phyloP scores from a whole-genome alignment of 108 stramenopile species.

The Cyclotella kingstonii region DNA sequence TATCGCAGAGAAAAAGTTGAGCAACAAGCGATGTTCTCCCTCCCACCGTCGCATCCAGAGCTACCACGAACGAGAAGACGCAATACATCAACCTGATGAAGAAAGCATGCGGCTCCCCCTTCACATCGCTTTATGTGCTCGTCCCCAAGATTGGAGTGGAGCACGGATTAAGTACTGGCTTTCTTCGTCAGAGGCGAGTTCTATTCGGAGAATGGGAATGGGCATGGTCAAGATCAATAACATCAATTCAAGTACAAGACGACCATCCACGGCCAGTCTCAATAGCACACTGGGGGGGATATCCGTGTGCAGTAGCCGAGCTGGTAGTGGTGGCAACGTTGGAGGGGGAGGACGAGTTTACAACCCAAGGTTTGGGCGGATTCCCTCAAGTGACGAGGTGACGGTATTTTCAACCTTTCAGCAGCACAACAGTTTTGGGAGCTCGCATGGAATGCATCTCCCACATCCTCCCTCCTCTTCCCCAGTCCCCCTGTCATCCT shows the following conservation, averaged over 20 bases:
- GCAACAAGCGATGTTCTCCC: no score
- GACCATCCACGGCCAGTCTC: not conserved
- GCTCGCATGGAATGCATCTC: slow-evolving; percentile 5
- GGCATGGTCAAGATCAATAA: no score
- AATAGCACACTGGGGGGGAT: not conserved
- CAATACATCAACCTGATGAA: slow-evolving; percentile 37
- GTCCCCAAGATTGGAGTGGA: slow-evolving; percentile 21
- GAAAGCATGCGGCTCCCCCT: slow-evolving; percentile 44
- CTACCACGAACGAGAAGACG: not conserved
- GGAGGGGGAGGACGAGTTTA: slow-evolving; percentile 27
- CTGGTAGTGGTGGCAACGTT: not conserved
- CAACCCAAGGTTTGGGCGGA: slow-evolving; percentile 50
- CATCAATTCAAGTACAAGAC: no score
- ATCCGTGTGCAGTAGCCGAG: not conserved
- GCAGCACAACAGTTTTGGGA: slow-evolving; percentile 14
- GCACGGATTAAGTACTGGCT: slow-evolving; percentile 29
- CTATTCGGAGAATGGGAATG: no score
- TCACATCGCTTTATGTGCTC: slow-evolving; percentile 41
- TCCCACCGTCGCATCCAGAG: no score
- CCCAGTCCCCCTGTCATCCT: slow-evolving; percentile 11
- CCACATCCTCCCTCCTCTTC: not conserved
- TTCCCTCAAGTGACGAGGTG: slow-evolving; percentile 30
- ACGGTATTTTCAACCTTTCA: slow-evolving; percentile 10
- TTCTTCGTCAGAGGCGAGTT: slow-evolving; percentile 23
- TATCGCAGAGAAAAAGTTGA: no score